Conservation (phyloP, 1,284 basidiomycete species). For the Mrakiaceae sp. region DNA sequence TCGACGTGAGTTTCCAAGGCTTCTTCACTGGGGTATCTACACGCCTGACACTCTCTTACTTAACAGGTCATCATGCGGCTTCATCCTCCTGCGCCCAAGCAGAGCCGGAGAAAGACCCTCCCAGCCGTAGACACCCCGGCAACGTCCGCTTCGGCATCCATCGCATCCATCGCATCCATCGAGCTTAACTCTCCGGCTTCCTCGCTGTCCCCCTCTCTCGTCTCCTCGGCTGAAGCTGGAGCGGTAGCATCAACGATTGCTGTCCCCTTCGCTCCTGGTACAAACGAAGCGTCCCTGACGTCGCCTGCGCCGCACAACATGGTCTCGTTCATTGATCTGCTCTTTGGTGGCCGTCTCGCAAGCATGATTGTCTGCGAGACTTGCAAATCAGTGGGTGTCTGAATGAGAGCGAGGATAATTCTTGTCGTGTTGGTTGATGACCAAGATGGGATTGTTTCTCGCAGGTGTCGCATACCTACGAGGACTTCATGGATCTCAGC, state of each 20-base stretch:
- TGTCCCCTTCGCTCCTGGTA: background rate
- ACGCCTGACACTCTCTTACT: background rate
- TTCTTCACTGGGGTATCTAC: too few species aligned
- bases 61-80: slow-evolving; percentile 15
- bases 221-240: background rate
- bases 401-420: background rate
- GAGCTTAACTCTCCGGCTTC: too few species aligned
- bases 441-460: background rate
- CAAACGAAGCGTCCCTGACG: background rate
- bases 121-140: background rate
- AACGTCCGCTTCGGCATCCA: too few species aligned
- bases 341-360: slow-evolving; percentile 77
- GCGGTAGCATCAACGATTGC: background rate
- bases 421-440: background rate
- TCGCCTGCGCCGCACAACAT: slow-evolving; percentile 27
- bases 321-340: slow-evolving; percentile 68
- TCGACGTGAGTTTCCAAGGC: slow-evolving; percentile 51
- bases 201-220: slow-evolving; percentile 15
- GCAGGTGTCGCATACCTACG: slow-evolving; percentile 76
- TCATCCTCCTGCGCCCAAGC: background rate
- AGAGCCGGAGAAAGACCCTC: slow-evolving; percentile 3
- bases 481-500: slow-evolving; percentile 87
- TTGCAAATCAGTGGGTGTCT: slow-evolving; percentile 56
- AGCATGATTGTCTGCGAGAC: slow-evolving; percentile 86
- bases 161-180: slow-evolving; percentile 15